Conservation (phyloP, 176 grass and related monocot genomes). For the Lolium perenne region DNA sequence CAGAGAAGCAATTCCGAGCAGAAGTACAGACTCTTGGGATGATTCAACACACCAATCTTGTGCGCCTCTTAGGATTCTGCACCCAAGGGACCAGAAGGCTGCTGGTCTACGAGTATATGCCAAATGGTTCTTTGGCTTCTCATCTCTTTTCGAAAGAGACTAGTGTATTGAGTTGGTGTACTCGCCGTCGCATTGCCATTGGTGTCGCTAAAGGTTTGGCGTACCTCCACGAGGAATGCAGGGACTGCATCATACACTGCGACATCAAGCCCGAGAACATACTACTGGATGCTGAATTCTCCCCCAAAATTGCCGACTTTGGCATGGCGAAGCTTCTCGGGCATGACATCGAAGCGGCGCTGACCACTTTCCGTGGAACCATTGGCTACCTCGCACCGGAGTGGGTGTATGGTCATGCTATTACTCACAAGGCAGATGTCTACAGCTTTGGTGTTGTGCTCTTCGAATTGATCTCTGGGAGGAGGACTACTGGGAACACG, state of each 20-base stretch:
- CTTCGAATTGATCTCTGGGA: conserved; percentile 52
- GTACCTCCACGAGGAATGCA: conserved; percentile 57
- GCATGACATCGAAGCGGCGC: conserved; percentile 8
- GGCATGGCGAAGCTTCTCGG: conserved; percentile 50
- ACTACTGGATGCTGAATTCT: conserved; percentile 23
- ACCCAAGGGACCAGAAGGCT: neutral
- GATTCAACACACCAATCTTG: conserved; percentile 47
- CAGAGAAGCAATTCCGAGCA: conserved; percentile 38
- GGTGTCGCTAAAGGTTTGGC: conserved; percentile 20
- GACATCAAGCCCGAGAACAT: conserved; percentile 61
- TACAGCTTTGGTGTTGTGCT: conserved; percentile 57
- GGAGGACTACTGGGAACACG: neutral
- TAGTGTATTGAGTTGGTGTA: conserved; percentile 24
- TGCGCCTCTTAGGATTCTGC: conserved; percentile 30
- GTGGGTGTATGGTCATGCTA: conserved; percentile 39
- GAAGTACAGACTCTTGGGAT: conserved; percentile 36
- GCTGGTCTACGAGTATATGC: conserved; percentile 31
- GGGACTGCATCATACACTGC: conserved; percentile 57
- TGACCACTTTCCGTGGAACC: conserved; percentile 49
- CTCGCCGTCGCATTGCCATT: neutral
- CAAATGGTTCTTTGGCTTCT: conserved; percentile 1
- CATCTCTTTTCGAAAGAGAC: conserved; percentile 27
- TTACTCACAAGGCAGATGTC: conserved; percentile 48
- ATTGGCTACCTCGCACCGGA: conserved; percentile 51
- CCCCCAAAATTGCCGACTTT: conserved; percentile 55